A percentile compares a stretch with the other conserved stretches of the same genome.
phyloP scores from a whole-genome alignment of 805 yeast species.

The Metschnikowia bowlesiae region DNA sequence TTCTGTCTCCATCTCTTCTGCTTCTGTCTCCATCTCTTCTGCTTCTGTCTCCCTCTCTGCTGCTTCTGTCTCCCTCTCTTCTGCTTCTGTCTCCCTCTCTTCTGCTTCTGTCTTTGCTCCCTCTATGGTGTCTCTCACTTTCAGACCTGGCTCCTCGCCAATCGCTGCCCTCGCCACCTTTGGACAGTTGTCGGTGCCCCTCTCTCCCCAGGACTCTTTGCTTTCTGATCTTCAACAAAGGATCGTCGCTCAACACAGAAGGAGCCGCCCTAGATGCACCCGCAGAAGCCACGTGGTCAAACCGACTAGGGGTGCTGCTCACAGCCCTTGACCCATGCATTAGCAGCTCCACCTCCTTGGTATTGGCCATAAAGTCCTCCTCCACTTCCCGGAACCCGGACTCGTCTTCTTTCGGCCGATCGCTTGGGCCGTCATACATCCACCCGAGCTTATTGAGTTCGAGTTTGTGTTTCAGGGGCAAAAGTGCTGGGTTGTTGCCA shows the following conservation, averaged over 20 bases:
- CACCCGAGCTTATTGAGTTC: conserved; percentile 59
- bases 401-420: conserved; percentile 24
- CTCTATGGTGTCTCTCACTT: background rate
- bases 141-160: background rate
- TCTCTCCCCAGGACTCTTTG: background rate
- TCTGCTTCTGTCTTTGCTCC: background rate
- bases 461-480: conserved; percentile 31
- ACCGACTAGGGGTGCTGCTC: conserved; percentile 24
- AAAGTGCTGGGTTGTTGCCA: conserved; percentile 33
- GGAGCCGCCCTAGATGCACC: conserved; percentile 20
- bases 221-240: conserved; percentile 41
- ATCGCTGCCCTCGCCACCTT: background rate
- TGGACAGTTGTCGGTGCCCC: background rate
- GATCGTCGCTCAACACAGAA: conserved; percentile 40
- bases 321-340: conserved; percentile 50
- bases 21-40: background rate
- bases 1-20: background rate
- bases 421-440: conserved; percentile 66
- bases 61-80: background rate
- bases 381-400: conserved; percentile 35
- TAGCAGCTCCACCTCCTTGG: conserved; percentile 45
- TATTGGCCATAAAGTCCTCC: conserved; percentile 27
- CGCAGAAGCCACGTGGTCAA: conserved; percentile 22
- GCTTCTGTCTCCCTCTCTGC: background rate
- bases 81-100: background rate